Percentiles rank a stretch among this genome's conserved stretches.
Conservation (phyloP, 2,329 filamentous ascomycete species). For the Paracamarosporium sp. region DNA sequence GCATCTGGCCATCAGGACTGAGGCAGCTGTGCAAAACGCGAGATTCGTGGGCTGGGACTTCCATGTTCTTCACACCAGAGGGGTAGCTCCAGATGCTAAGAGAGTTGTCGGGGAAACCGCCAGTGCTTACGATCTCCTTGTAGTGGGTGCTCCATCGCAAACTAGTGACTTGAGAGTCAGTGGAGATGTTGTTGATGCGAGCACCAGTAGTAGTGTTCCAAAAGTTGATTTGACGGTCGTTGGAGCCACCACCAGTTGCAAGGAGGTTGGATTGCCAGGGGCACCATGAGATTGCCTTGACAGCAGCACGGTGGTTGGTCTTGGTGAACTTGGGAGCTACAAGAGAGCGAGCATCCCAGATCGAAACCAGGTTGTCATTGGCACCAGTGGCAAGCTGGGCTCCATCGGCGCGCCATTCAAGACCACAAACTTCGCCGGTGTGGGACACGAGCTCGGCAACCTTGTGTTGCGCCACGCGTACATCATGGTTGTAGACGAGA, state of each 20-base stretch:
- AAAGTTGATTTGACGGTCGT: constrained; percentile 99
- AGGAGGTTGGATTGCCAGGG: constrained; percentile 98
- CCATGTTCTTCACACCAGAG: constrained; percentile 93
- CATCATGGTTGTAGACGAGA: constrained; percentile 97
- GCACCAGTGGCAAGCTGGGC: constrained; percentile 96
- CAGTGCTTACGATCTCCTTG: constrained; percentile 97
- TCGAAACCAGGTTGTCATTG: constrained; percentile 98
- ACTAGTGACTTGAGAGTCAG: constrained; percentile 95
- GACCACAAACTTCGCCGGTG: constrained; percentile 95
- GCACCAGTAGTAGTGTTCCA: constrained; percentile 99
- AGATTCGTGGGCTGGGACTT: constrained; percentile 97
- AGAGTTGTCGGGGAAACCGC: constrained; percentile 98
- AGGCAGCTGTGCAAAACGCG: constrained; percentile 95
- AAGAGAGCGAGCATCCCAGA: constrained; percentile 96
- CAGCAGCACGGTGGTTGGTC: constrained; percentile 98
- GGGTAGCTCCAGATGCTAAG: constrained; percentile 99
- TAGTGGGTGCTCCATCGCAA: constrained; percentile 96
- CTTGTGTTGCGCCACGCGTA: constrained; percentile 97
- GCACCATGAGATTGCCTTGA: constrained; percentile 98
- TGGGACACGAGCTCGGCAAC: constrained; percentile 95
- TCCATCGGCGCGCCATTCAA: constrained; percentile 97
- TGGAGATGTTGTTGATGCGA: constrained; percentile 98
- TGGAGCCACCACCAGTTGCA: constrained; percentile 92
- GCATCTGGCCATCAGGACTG: constrained; percentile 96
- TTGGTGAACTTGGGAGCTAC: constrained; percentile 98